Percentiles rank a stretch among this genome's conserved stretches.
phyloP scores from a whole-genome alignment of 768 basidiomycete species.

The Naganishia friedmannii region DNA sequence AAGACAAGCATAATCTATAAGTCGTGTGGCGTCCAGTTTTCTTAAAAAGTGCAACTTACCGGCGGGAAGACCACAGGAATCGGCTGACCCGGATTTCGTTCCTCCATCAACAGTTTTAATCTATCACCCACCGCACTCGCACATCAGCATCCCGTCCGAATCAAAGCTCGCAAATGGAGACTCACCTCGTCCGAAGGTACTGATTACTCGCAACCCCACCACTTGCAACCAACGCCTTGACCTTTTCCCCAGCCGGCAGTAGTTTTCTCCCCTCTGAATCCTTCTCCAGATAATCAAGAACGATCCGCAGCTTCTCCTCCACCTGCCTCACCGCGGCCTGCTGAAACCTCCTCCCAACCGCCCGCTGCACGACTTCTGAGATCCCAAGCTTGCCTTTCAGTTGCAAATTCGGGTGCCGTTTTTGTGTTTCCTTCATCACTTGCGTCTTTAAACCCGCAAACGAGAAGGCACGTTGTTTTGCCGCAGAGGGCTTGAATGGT shows the following conservation, averaged over 20 bases:
- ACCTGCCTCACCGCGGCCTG: constrained; percentile 67
- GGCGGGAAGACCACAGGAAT: constrained; percentile 71
- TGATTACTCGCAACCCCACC: constrained; percentile 91
- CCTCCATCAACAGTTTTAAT: constrained; percentile 39
- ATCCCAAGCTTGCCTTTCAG: constrained; percentile 17
- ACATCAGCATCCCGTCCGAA: background rate
- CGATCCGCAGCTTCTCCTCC: constrained; percentile 67
- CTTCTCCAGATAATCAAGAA: constrained; percentile 55
- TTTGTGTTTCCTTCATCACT: constrained; percentile 61
- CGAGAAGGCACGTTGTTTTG: constrained; percentile 63
- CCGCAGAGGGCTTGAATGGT: constrained; percentile 35
- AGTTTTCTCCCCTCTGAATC: constrained; percentile 30
- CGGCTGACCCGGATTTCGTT: constrained; percentile 36
- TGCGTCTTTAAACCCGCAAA: constrained; percentile 73
- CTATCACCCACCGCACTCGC: constrained; percentile 23
- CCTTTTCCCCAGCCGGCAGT: constrained; percentile 36
- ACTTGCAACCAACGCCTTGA: constrained; percentile 64
- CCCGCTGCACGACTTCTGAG: constrained; percentile 32
- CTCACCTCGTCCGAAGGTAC: constrained; percentile 66
- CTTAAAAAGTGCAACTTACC: constrained; percentile 29
- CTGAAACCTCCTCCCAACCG: constrained; percentile 25
- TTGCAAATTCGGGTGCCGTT: constrained; percentile 53
- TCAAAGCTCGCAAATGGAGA: background rate
- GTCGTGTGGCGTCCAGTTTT: constrained; percentile 33
- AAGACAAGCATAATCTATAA: background rate